Base-by-base conservation (phyloP, 2,329 filamentous ascomycete genomes). In the Ascochyta clinopodiicola region DNA sequence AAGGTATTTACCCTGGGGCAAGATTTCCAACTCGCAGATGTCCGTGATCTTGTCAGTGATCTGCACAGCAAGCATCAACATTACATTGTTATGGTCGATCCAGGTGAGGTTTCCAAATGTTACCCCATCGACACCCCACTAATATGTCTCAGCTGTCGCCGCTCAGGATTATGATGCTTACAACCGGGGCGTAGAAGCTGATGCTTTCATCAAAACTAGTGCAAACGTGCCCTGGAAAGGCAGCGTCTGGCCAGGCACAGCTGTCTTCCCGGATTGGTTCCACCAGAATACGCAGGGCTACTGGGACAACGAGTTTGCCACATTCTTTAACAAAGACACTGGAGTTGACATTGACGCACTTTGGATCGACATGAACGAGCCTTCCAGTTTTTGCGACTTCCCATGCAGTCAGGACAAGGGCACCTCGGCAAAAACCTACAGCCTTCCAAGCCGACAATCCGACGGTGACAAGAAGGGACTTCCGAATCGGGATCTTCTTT, bases 1-100 rank as follows among this genome's bases (percentile, higher is more conserved):
- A 78, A 81, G 24, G 79, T 88, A 24, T 90, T 90, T 67, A 86
- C 86, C 0, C 74, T 88, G 1, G 88, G 90, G 0, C 77, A 85
- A 3, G 78, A 84, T 15, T 91, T 87, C 64, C 84, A 87, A 0
- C 71, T 89, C 4, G 56, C 79, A 1, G 79, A 82, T 66, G 82
- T 91, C 78, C 85, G 84, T 37, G 80, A 86, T 58, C 74, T 92
- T 1, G 85, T 89, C 25, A 78, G 83, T 38, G 82, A 87, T 25
- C 79, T 94, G 1, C 89, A 92, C 64, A 73, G 75, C 6, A 82
- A 86, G 52, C 71, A 88, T 42, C 88, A 91, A 68, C 83, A 90
- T 49, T 90, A 90, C 61, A 83, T 91, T 42, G 79, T 92, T 38
- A 95, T 94, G 89, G 89, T 94, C 0, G 90, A 94, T 64, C 88